Percentiles rank a stretch among this genome's conserved stretches.
Evolutionary conservation across 345 rosid genomes (phyloP).

Genomic region (Passiflora organensis): DNA sequence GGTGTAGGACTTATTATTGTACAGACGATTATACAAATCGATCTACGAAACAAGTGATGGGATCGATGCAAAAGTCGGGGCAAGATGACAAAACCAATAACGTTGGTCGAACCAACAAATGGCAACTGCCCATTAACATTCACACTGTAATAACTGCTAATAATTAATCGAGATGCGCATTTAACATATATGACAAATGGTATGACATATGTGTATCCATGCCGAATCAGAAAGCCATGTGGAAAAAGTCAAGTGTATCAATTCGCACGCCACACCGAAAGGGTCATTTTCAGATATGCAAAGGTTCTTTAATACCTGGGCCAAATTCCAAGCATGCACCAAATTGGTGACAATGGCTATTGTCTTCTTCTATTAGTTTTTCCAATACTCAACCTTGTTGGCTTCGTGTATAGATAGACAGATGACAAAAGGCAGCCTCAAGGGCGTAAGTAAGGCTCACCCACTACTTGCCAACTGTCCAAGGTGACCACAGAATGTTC

Average conservation of each 20-base stretch:
- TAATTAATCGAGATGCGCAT: background rate
- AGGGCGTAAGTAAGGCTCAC: too few relatives aligned
- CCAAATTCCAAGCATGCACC: background rate
- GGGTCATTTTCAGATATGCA: background rate
- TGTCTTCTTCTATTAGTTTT: background rate
- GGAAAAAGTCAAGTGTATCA: background rate
- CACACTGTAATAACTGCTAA: too few relatives aligned
- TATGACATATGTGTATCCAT: background rate
- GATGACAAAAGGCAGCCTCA: too few relatives aligned
- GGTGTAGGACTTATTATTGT: too few relatives aligned
- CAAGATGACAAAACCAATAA: background rate
- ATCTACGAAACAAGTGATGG: background rate
- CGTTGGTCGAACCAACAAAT: too few relatives aligned
- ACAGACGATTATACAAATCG: too few relatives aligned
- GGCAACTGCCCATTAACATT: background rate
- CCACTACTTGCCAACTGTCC: too few relatives aligned
- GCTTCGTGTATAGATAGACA: too few relatives aligned
- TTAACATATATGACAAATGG: background rate
- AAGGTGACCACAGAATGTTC: too few relatives aligned
- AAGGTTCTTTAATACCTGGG: background rate
- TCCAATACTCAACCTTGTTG: too few relatives aligned
- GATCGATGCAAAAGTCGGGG: background rate
- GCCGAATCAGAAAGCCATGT: background rate
- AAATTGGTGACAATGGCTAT: background rate
- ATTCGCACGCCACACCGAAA: constrained; percentile 1